phyloP scores from a whole-genome alignment of 805 yeast species.

The Saccharomycopsis schoenii region DNA sequence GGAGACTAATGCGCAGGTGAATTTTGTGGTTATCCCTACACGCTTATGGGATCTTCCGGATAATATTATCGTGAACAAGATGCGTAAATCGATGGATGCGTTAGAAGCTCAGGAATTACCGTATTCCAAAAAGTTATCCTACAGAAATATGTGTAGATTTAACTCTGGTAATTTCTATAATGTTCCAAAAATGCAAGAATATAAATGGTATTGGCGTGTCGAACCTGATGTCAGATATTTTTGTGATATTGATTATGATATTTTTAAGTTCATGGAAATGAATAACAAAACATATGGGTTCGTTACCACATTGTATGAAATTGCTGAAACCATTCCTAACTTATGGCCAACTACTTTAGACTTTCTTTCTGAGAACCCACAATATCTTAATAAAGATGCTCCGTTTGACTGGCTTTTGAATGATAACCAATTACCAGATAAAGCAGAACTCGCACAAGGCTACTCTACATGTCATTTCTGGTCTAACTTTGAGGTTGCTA shows the following conservation, averaged over 20 bases:
- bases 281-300: conserved; percentile 57
- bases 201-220: conserved; percentile 59
- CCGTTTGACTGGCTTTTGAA: conserved; percentile 46
- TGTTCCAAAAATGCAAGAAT: conserved; percentile 48
- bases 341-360: conserved; percentile 55
- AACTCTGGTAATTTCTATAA: conserved; percentile 49
- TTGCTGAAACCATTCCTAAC: conserved; percentile 42
- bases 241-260: conserved; percentile 54
- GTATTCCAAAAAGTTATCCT: conserved; percentile 44
- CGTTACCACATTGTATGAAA: conserved; percentile 50
- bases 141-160: conserved; percentile 66
- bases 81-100: conserved; percentile 32
- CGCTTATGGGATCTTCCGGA: conserved; percentile 53
- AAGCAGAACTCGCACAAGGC: conserved; percentile 33
- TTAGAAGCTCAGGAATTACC: conserved; percentile 39
- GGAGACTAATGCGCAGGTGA: conserved; percentile 26
- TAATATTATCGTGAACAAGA: conserved; percentile 38
- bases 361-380: conserved; percentile 40
- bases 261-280: conserved; percentile 51
- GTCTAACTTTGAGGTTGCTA: conserved; percentile 82
- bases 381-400: conserved; percentile 43
- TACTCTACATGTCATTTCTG: conserved; percentile 73
- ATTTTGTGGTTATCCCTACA: conserved; percentile 25
- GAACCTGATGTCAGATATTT: conserved; percentile 56
- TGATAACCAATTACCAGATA: conserved; percentile 42